A percentile compares a stretch with the other conserved stretches of the same genome.
Evolutionary conservation across 257 asterid species (phyloP).

Genomic region (Cordia subcordata): DNA sequence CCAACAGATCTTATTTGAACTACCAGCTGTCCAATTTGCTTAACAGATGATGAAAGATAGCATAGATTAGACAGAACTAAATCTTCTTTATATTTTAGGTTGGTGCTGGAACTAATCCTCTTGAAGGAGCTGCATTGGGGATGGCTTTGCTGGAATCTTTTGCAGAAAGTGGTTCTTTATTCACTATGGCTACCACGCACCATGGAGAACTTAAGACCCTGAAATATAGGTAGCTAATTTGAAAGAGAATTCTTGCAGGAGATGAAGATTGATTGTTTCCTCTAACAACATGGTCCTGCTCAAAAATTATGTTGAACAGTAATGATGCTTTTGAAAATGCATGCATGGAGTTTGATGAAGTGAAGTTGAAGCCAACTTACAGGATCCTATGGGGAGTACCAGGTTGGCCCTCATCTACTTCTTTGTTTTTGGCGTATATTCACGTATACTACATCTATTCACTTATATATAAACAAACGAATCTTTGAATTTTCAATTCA

Average conservation of each 20-base stretch:
- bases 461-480: too few species aligned
- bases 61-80: neutral
- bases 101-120: conserved; percentile 98
- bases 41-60: neutral
- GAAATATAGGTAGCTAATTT: conserved; percentile 67
- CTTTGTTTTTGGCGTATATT: conserved; percentile 9
- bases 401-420: conserved; percentile 36
- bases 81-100: conserved; percentile 44
- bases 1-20: conserved; percentile 9
- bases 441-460: neutral
- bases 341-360: conserved; percentile 96
- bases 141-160: conserved; percentile 93
- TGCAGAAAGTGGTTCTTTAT: conserved; percentile 67
- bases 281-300: conserved; percentile 22
- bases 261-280: conserved; percentile 10
- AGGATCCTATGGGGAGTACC: conserved; percentile 99
- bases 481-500: too few species aligned
- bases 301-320: conserved; percentile 44
- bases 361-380: conserved; percentile 85
- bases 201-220: conserved; percentile 97
- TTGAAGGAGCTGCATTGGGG: conserved; percentile 98
- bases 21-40: neutral
- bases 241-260: conserved; percentile 17
- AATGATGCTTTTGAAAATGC: conserved; percentile 88
- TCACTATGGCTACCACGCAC: conserved; percentile 93